Percentiles rank a stretch among this genome's conserved stretches.
phyloP scores from a whole-genome alignment of 1,284 basidiomycete genomes.

The Peniophora sp. region DNA sequence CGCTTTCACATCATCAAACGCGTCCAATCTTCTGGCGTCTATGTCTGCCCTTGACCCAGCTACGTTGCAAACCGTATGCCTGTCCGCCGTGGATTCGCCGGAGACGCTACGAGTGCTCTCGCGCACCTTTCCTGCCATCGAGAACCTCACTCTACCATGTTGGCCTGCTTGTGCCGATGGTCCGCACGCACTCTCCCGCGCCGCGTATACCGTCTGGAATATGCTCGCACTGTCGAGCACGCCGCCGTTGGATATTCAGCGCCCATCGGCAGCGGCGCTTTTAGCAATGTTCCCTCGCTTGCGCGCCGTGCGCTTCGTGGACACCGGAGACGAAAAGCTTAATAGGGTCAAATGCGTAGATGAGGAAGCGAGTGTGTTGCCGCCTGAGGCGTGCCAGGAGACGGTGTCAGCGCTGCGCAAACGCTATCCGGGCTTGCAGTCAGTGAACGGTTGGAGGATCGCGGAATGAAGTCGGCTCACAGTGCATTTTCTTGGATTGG shows the following conservation, averaged over 20 bases:
- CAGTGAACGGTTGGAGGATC: neutral
- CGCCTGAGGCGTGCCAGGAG: neutral
- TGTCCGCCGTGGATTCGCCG: neutral
- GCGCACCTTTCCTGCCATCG: neutral
- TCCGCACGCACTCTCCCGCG: neutral
- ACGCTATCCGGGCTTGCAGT: neutral
- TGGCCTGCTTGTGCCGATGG: neutral
- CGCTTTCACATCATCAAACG: neutral
- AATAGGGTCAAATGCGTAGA: neutral
- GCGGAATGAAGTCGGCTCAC: neutral
- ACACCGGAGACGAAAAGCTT: neutral
- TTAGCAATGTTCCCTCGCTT: neutral
- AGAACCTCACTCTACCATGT: neutral
- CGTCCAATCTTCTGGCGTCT: neutral
- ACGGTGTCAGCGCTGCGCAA: neutral
- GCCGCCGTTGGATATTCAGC: neutral
- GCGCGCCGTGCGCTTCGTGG: neutral
- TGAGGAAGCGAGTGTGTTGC: neutral
- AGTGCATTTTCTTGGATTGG: no score
- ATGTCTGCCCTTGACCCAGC: neutral
- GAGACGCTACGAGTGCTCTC: neutral
- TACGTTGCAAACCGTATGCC: neutral
- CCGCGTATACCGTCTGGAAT: neutral
- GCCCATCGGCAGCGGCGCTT: neutral
- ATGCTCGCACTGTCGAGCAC: neutral